Percentiles rank a stretch among this genome's conserved stretches.
phyloP scores from a whole-genome alignment of 1,139 yeast species.

The Tardiomyces depauwii region DNA sequence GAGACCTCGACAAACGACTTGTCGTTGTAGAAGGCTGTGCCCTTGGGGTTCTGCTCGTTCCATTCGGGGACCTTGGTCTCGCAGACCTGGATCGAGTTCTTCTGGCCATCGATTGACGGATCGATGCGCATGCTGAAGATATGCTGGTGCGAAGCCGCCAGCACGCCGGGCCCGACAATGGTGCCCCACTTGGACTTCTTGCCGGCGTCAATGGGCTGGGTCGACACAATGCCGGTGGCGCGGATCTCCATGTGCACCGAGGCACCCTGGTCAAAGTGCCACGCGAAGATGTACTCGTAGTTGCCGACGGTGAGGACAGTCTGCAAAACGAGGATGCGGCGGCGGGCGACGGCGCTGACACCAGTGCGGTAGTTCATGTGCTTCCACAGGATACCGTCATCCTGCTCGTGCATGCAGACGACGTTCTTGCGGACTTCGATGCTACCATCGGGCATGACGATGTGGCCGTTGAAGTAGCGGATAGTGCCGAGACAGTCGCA shows the following conservation, averaged over 20 bases:
- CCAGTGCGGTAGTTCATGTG: constrained; percentile 73
- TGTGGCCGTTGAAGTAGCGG: constrained; percentile 61
- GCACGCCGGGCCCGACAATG: constrained; percentile 71
- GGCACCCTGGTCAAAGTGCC: constrained; percentile 76
- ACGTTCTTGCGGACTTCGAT: constrained; percentile 60
- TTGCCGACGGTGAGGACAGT: constrained; percentile 85
- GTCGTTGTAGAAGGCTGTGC: constrained; percentile 63
- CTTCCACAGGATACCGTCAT: constrained; percentile 69
- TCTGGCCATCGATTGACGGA: constrained; percentile 79
- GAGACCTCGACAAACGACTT: constrained; percentile 60
- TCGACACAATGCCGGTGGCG: constrained; percentile 67
- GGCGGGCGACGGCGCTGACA: constrained; percentile 67
- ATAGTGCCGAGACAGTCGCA: constrained; percentile 88
- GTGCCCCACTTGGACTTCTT: constrained; percentile 77
- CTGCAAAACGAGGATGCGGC: constrained; percentile 77
- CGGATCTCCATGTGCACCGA: constrained; percentile 73
- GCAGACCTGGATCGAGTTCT: constrained; percentile 59
- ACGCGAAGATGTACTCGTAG: constrained; percentile 73
- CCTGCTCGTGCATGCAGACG: constrained; percentile 86
- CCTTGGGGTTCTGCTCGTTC: constrained; percentile 52
- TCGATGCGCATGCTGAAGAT: constrained; percentile 75
- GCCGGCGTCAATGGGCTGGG: constrained; percentile 71
- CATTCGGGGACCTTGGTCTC: constrained; percentile 47
- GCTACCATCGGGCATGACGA: constrained; percentile 52
- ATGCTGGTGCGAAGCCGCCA: constrained; percentile 89